phyloP scores from a whole-genome alignment of 2,329 filamentous ascomycete genomes.

The Dothistroma pini region DNA sequence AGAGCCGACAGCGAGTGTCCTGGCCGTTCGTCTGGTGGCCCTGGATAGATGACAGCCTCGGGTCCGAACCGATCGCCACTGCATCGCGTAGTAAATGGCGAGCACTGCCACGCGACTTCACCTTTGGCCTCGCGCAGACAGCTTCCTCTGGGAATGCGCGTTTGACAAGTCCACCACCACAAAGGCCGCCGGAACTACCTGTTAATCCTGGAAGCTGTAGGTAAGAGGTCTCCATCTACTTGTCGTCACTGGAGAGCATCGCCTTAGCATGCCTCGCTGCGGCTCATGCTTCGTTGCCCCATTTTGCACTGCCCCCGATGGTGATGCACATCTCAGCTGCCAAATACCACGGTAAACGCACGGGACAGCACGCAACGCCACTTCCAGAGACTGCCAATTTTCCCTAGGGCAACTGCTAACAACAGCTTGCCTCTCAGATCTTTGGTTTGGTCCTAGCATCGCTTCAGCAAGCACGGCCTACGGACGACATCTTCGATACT shows the following conservation, averaged over 20 bases:
- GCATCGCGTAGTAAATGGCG: neutral
- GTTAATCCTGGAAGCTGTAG: neutral
- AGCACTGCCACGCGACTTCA: constrained; percentile 3
- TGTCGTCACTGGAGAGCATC: neutral
- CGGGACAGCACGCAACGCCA: neutral
- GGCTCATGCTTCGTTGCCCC: neutral
- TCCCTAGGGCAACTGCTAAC: neutral
- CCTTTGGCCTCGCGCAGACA: neutral
- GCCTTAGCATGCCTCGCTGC: neutral
- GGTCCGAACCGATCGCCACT: neutral
- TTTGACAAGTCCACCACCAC: neutral
- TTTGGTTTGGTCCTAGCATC: neutral
- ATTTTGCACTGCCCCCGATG: neutral
- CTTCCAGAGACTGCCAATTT: neutral
- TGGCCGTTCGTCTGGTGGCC: neutral
- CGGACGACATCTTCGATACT: neutral
- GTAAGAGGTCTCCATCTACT: neutral
- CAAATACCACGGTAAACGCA: neutral
- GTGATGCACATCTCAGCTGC: neutral
- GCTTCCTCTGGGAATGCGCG: neutral
- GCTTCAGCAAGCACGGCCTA: neutral
- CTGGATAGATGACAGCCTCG: neutral
- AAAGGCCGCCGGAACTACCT: neutral
- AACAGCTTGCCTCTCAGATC: neutral
- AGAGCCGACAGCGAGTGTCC: neutral